Evolutionary conservation across 495 filamentous ascomycete species (phyloP), one percentile per base, ranked within the genome.

Genomic region (Astrothelium subdiscretum): DNA sequence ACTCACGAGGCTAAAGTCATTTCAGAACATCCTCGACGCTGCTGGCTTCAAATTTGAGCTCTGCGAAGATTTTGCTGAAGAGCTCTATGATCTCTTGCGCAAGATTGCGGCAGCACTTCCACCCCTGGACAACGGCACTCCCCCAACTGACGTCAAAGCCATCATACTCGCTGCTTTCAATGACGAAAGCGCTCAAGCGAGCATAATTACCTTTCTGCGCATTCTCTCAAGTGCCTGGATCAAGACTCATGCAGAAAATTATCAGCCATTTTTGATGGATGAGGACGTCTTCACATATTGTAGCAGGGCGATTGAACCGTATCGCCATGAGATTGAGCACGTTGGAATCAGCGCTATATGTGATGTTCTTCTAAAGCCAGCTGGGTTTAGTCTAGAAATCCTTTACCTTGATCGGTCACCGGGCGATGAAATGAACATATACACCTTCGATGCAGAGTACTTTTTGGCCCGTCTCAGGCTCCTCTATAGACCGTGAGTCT

Each of bases 401-500:
- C 82, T 92, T 10, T 97, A 97, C 68, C 82, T 98, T 24, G 94
- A 98, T 73, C 83, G 94, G 61, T 96, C 89, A 67, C 78, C 84
- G 63, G 92, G 92, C 18, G 79, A 81, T 22, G 82, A 85, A 63
- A 90, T 92, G 65, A 96, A 92, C 71, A 81, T 82, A 32, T 87
- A 92, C 72, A 78, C 83, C 32, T 81, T 92, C 67, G 82, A 83
- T 78, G 67, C 58, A 73, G 80, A 60, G 76, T 79, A 65, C 71
- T 66, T 71, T 75, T 59, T 77, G 12, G 87, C 71, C 74, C 87
- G 78, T 68, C 85, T 78, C 71, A 83, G 83, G 61, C 74, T 90
- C 24, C 75, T 90, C 11, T 89, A 89, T 65, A 78, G 87, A 64
- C 87, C 87, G 86, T 89, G 73, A 78, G 86, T 80, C 31, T 40